Percentiles rank a stretch among this genome's conserved stretches.
These are phyloP conservation scores for Tephrocybe sp. DNA, from an alignment of 768 basidiomycete genomes.

Conservation along the genomic window DNA sequence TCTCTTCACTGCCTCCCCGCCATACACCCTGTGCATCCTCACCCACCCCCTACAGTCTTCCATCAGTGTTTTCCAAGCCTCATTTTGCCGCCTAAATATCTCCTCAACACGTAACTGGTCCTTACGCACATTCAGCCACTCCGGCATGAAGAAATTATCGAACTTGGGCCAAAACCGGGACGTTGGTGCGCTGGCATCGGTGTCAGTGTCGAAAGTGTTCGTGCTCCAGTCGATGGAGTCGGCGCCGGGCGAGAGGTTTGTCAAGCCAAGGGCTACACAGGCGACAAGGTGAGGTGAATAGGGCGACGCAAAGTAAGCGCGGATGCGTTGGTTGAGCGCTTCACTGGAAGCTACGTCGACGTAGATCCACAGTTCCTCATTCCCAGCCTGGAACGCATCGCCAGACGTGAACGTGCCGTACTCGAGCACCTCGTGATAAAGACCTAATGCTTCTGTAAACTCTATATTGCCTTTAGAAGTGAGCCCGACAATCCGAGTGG, in stretches of 20 bases:
- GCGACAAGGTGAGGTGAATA: constrained; percentile 34
- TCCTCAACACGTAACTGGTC: constrained; percentile 41
- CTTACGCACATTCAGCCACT: constrained; percentile 60
- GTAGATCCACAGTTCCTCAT: constrained; percentile 47
- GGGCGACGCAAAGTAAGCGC: constrained; percentile 37
- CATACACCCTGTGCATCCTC: constrained; percentile 43
- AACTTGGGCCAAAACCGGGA: constrained; percentile 31
- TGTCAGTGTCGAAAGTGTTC: constrained; percentile 27
- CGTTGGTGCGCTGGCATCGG: background rate
- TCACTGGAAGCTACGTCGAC: constrained; percentile 63
- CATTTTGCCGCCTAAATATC: constrained; percentile 47
- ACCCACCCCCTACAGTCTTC: constrained; percentile 55
- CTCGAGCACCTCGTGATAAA: constrained; percentile 56
- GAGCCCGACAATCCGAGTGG: constrained; percentile 49
- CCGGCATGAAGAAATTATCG: constrained; percentile 66
- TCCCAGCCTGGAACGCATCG: constrained; percentile 22
- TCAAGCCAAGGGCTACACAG: constrained; percentile 50
- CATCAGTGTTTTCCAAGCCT: constrained; percentile 63
- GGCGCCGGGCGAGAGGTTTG: constrained; percentile 44
- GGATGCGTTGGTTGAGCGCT: constrained; percentile 42
- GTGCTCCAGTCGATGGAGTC: constrained; percentile 34
- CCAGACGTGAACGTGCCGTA: constrained; percentile 45
- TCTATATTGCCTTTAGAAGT: constrained; percentile 54
- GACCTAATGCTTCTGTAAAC: constrained; percentile 51
- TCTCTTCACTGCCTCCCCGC: constrained; percentile 42